These are phyloP conservation scores for Leishmania braziliensis DNA, from an alignment of 208 protist species.

Conservation along the genomic window DNA sequence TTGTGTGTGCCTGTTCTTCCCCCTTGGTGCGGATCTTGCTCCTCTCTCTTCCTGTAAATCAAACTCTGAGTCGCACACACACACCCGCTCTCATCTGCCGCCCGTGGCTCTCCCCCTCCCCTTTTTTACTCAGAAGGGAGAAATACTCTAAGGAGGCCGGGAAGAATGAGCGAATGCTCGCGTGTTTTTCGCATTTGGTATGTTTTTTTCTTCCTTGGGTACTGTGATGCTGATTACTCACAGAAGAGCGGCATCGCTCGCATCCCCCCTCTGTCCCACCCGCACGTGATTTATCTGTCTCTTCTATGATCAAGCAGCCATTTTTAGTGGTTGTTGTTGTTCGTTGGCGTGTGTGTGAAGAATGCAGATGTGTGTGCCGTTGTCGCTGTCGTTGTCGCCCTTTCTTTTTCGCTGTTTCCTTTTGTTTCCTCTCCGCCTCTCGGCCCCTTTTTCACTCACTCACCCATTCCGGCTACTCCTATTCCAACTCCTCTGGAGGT, in stretches of 20 bases:
- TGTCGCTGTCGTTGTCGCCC: slow-evolving; percentile 1
- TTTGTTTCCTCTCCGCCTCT: neutral
- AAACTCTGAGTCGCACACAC: neutral
- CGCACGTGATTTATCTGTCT: neutral
- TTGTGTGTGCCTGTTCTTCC: neutral
- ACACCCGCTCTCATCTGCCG: too few relatives aligned
- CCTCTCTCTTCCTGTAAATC: neutral
- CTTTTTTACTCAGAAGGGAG: too few relatives aligned
- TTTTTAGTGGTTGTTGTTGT: slow-evolving; percentile 16
- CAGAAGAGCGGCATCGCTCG: neutral
- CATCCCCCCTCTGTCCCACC: neutral
- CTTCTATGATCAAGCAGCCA: neutral
- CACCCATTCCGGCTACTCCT: neutral
- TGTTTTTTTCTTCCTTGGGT: neutral
- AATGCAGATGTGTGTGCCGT: neutral
- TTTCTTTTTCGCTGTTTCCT: neutral
- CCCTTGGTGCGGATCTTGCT: neutral
- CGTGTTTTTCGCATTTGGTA: neutral
- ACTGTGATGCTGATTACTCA: neutral
- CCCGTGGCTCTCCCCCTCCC: neutral
- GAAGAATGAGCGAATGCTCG: neutral
- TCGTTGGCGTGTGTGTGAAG: neutral
- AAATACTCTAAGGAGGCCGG: too few relatives aligned
- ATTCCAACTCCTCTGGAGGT: neutral
- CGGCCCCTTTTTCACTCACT: neutral